A percentile compares a stretch with the other conserved stretches of the same genome.
These are phyloP conservation scores for Colletotrichum gloeosporioides DNA, from an alignment of 2,329 filamentous ascomycete genomes.

Conservation along the genomic window DNA sequence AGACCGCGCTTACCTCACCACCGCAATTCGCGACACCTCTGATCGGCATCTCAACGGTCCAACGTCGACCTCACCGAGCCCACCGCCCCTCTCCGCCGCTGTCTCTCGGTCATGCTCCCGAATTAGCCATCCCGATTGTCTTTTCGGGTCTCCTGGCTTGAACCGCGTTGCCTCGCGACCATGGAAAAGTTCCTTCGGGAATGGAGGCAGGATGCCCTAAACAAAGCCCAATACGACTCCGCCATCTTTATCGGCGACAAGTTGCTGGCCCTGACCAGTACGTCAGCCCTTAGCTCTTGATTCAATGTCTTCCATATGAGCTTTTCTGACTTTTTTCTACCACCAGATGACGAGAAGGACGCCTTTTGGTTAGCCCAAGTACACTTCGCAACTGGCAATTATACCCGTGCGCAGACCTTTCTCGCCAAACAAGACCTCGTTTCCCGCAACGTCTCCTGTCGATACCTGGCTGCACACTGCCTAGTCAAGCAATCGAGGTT, in stretches of 20 bases:
- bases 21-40: not conserved
- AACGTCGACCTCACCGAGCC: not conserved
- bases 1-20: slow-evolving; percentile 19
- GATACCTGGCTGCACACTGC: slow-evolving; percentile 93
- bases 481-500: slow-evolving; percentile 90
- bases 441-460: slow-evolving; percentile 81
- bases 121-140: not conserved
- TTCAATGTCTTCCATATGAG: not conserved
- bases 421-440: slow-evolving; percentile 85
- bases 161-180: not conserved
- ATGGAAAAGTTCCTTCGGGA: slow-evolving; percentile 96
- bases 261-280: slow-evolving; percentile 90
- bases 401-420: slow-evolving; percentile 87
- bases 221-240: slow-evolving; percentile 95
- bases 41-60: not conserved
- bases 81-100: not conserved
- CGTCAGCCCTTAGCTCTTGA: slow-evolving; percentile 28
- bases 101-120: not conserved
- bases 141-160: not conserved
- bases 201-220: slow-evolving; percentile 94
- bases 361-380: slow-evolving; percentile 98
- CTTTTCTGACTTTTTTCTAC: not conserved
- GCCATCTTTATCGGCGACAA: slow-evolving; percentile 98
- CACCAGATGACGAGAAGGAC: slow-evolving; percentile 85
- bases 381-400: slow-evolving; percentile 94